Conservation (phyloP, 805 yeast species). For the Kluyveromyces lactis region DNA sequence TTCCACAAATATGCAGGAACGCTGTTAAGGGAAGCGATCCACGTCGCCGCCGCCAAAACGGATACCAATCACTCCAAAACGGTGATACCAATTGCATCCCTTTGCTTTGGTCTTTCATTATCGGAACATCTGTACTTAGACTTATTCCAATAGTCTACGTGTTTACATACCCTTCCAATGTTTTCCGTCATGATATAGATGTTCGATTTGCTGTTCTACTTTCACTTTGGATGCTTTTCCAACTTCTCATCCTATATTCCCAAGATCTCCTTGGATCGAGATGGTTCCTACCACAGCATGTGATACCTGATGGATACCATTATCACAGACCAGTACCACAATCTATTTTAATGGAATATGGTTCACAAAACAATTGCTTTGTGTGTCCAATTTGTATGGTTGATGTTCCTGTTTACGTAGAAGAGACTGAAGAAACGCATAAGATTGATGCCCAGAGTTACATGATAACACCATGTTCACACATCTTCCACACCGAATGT, state of each 20-base stretch:
- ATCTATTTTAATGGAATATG: conserved; percentile 25
- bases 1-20: conserved; percentile 82
- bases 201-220: conserved; percentile 39
- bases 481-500: conserved; percentile 84
- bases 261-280: conserved; percentile 73
- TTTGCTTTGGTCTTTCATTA: conserved; percentile 66
- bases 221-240: conserved; percentile 49
- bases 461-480: conserved; percentile 88
- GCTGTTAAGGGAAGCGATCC: conserved; percentile 24
- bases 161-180: conserved; percentile 43
- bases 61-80: conserved; percentile 1
- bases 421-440: conserved; percentile 26
- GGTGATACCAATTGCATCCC: conserved; percentile 38
- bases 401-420: conserved; percentile 36
- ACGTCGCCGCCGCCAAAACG: conserved; percentile 14
- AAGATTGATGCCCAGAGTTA: conserved; percentile 39
- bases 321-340: conserved; percentile 44
- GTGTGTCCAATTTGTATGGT: conserved; percentile 92
- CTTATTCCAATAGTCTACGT: conserved; percentile 59
- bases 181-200: conserved; percentile 64
- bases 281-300: conserved; percentile 68
- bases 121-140: conserved; percentile 58
- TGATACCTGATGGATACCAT: conserved; percentile 75
- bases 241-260: conserved; percentile 46
- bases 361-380: conserved; percentile 38